Evolutionary conservation across 2,329 filamentous ascomycete species (phyloP), one percentile per base, ranked within the genome.

Genomic region (Fusarium compactum): DNA sequence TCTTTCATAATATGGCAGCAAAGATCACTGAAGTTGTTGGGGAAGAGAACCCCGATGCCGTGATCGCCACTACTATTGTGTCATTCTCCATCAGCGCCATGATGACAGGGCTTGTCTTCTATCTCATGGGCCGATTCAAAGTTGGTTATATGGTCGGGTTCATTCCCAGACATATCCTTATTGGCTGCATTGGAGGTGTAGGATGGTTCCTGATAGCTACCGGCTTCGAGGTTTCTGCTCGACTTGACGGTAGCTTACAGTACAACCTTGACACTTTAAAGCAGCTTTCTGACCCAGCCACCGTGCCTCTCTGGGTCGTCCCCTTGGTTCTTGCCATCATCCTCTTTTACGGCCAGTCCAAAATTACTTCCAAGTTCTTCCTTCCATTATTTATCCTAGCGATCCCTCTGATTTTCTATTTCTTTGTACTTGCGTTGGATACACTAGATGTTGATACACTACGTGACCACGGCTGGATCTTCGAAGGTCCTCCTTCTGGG

Each of bases 1-100:
- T 99, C 82, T 98, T 99, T 79, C 96, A 99, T 82, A 97, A 95
- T 76, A 99, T 99, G 95, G 95, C 96, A 1, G 90, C 91, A 69
- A 95, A 92, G 30, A 98, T 98, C 77, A 90, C 96, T 71, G 84
- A 85, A 16, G 85, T 87, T 45, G 90, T 99, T 70, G 93, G 95
- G 18, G 89, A 92, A 67, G 90, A 95, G 22, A 90, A 96, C 27
- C 90, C 92, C 2, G 91, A 96, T 74, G 92, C 94, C 5, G 91
- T 99, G 48, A 92, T 98, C 69, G 95, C 96, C 30, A 99, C 96
- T 0, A 97, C 95, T 4, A 97, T 99, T 74, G 90, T 95, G 3
- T 90, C 96, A 2, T 99, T 97, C 78, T 92, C 95, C 1, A 82
- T 95, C 66, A 98, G 95, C 80, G 95, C 96, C 4, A 88, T 99